Evolutionary conservation across 257 asterid genomes (phyloP).

Genomic region (Fraxinus americana): DNA sequence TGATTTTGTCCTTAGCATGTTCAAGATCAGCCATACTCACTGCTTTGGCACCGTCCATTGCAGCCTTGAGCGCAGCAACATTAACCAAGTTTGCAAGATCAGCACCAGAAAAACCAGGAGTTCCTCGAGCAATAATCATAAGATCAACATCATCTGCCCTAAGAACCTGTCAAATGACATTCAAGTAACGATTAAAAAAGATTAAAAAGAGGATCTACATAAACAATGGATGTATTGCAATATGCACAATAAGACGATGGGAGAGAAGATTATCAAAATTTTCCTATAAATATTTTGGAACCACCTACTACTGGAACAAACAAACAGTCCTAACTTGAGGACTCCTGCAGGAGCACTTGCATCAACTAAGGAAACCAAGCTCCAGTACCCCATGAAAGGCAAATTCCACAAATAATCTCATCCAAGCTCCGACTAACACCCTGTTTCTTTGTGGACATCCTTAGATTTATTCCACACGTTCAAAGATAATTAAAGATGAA

Average conservation of each 20-base stretch:
- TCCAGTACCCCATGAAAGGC: neutral
- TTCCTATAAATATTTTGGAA: neutral
- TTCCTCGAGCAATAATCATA: constrained; percentile 78
- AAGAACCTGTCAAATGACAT: constrained; percentile 50
- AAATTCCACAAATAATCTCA: neutral
- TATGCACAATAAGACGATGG: neutral
- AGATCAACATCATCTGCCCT: constrained; percentile 90
- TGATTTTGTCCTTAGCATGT: constrained; percentile 86
- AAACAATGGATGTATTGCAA: neutral
- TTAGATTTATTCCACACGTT: neutral
- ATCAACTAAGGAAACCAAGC: neutral
- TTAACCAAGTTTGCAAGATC: constrained; percentile 91
- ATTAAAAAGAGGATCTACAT: neutral
- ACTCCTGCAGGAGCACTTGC: neutral
- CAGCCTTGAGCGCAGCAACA: constrained; percentile 82
- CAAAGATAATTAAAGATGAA: neutral
- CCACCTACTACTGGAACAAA: neutral
- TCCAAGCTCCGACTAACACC: neutral
- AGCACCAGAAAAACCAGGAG: constrained; percentile 92
- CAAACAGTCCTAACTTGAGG: neutral
- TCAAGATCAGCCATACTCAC: constrained; percentile 78
- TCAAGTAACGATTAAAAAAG: neutral
- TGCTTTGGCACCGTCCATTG: constrained; percentile 84
- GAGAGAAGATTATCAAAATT: neutral
- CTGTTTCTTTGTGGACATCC: neutral